Base-by-base conservation (phyloP, 2,329 filamentous ascomycete genomes). In the Cytospora chrysosperma region DNA sequence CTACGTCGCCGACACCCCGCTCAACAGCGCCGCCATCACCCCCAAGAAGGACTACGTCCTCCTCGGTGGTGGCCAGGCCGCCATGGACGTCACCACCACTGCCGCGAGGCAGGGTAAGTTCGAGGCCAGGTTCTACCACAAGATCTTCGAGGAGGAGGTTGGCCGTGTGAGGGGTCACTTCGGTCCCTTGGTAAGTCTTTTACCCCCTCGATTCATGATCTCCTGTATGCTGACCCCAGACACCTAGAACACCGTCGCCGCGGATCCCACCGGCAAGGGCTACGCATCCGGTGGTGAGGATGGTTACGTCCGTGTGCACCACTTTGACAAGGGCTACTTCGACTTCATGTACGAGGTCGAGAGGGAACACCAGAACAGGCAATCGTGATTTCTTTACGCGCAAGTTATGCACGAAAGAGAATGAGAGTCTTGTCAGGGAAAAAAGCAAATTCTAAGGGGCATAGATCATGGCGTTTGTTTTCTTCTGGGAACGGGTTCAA, bases 291-390 rank as follows among this genome's bases (percentile, higher is more conserved):
- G 95, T 71, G 94, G 93, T 79, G 95, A 99, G 82, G 95, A 99
- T 79, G 95, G 95, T 74, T 99, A 99, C 81, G 94, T 99, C 69
- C 91, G 95, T 74, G 89, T 98, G 70, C 95, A 99, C 81, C 92
- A 97, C 80, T 99, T 99, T 79, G 95, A 99, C 82, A 96, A 96
- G 85, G 87, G 90, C 67, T 99, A 97, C 85, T 98, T 95, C 77
- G 95, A 99, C 79, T 99, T 99, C 82, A 87, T 91, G 83, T 99
- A 97, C 78, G 95, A 99, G 84, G 95, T 98, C 67, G 95, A 99
- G 87, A 85, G 93, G 78, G 93, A 97, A 82, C 79, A 82, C 68
- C 74, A 78, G 72, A 84, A 84, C 78, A 76, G 68, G 70, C 74
- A 77, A 64, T 69, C 70, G 64, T 63, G 65, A 63, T 62, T 43